These are phyloP conservation scores for Tolypocladium nubicola DNA, from an alignment of 2,329 filamentous ascomycete genomes.

Conservation along the genomic window DNA sequence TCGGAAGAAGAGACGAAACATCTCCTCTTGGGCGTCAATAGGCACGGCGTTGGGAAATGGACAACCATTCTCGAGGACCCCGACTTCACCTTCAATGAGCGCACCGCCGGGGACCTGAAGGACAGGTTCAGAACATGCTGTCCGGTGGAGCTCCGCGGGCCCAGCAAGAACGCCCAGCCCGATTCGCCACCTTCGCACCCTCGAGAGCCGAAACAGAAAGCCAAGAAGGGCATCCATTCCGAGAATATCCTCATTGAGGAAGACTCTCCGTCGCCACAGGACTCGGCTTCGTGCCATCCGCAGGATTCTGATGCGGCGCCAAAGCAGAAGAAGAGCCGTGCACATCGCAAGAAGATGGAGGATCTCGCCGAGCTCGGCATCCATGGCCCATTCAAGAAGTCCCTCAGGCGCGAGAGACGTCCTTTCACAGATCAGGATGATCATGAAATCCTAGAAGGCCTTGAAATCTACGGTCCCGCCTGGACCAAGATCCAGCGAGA, in stretches of 20 bases:
- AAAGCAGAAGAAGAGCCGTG: conserved; percentile 39
- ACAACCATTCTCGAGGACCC: conserved; percentile 52
- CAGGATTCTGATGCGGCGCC: conserved; percentile 22
- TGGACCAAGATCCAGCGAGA: conserved; percentile 59
- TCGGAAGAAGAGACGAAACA: conserved; percentile 55
- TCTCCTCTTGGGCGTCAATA: conserved; percentile 48
- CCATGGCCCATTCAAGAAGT: conserved; percentile 50
- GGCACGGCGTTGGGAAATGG: conserved; percentile 56
- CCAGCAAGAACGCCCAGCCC: conserved; percentile 18
- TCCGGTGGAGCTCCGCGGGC: conserved; percentile 45
- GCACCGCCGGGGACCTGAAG: conserved; percentile 53
- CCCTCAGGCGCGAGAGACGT: conserved; percentile 46
- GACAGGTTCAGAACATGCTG: conserved; percentile 58
- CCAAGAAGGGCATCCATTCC: conserved; percentile 37
- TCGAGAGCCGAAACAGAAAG: conserved; percentile 22
- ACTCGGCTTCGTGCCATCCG: conserved; percentile 12
- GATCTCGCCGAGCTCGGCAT: conserved; percentile 49
- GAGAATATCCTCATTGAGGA: conserved; percentile 48
- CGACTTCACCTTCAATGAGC: conserved; percentile 48
- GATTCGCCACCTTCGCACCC: conserved; percentile 10
- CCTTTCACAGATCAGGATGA: conserved; percentile 55
- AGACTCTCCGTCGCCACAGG: conserved; percentile 15
- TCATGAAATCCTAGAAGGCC: conserved; percentile 48
- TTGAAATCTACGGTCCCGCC: conserved; percentile 48
- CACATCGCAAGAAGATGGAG: conserved; percentile 44